Percentiles rank a stretch among this genome's conserved stretches.
Evolutionary conservation across 768 basidiomycete species (phyloP).

Genomic region (Collybiopsis luxurians): DNA sequence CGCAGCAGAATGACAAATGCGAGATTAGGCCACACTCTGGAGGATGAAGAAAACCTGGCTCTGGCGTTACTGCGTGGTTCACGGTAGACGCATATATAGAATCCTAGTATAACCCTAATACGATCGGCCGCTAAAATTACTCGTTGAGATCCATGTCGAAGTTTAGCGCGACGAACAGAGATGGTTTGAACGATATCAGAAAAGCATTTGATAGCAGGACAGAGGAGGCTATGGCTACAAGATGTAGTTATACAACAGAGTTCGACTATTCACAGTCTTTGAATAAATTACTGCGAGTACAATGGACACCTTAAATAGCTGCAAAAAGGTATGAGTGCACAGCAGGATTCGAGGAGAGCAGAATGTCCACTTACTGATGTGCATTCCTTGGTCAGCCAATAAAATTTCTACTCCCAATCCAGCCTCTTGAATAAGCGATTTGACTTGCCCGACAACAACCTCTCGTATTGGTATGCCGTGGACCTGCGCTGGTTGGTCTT

Average conservation of each 20-base stretch:
- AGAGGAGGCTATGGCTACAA: constrained; percentile 34
- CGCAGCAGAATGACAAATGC: constrained; percentile 21
- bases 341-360: neutral
- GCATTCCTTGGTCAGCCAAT: constrained; percentile 77
- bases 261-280: constrained; percentile 16
- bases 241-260: constrained; percentile 30
- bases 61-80: constrained; percentile 47
- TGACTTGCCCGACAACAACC: constrained; percentile 74
- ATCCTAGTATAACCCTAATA: too few species aligned
- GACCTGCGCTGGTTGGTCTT: constrained; percentile 59
- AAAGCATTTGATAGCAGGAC: too few species aligned
- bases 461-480: constrained; percentile 52
- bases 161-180: too few species aligned
- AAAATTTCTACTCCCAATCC: constrained; percentile 72
- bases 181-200: too few species aligned
- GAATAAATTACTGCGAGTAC: constrained; percentile 4
- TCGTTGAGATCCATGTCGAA: too few species aligned
- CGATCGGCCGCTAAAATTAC: too few species aligned
- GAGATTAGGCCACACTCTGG: constrained; percentile 25
- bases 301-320: constrained; percentile 21
- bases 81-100: neutral
- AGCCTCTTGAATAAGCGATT: constrained; percentile 53
- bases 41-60: constrained; percentile 65
- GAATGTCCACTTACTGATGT: constrained; percentile 56
- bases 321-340: constrained; percentile 1